A percentile compares a stretch with the other conserved stretches of the same genome.
Evolutionary conservation across 805 yeast species (phyloP).

Genomic region (Nakazawaea ernobii): DNA sequence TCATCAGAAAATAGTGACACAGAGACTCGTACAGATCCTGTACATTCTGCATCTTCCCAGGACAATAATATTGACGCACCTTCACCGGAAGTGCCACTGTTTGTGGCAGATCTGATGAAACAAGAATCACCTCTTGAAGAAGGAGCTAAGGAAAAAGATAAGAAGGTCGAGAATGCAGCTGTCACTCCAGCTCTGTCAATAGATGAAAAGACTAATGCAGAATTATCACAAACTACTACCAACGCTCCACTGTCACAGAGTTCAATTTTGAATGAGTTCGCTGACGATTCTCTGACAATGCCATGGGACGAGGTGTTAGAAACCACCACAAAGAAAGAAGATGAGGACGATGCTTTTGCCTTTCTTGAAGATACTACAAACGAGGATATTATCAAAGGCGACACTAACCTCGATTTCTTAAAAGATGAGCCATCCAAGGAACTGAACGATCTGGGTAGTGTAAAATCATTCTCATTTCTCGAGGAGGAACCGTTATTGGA

Average conservation of each 20-base stretch:
- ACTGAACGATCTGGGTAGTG: background rate
- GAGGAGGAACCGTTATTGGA: constrained; percentile 9
- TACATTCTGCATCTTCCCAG: no score
- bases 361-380: constrained; percentile 6
- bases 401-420: background rate
- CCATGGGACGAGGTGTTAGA: constrained; percentile 4
- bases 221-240: background rate
- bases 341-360: constrained; percentile 3
- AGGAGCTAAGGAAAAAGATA: no score
- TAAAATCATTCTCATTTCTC: constrained; percentile 8
- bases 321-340: background rate
- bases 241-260: background rate
- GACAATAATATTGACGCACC: no score
- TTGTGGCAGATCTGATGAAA: no score
- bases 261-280: background rate
- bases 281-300: background rate
- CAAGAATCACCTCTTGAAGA: no score
- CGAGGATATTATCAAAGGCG: background rate
- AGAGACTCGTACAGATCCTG: no score
- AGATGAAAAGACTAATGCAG: background rate
- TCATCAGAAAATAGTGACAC: no score
- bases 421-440: background rate
- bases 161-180: no score
- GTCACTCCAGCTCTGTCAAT: no score
- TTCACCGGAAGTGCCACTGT: no score